Base-by-base conservation (phyloP, 2,329 filamentous ascomycete genomes). In the Madurella mycetomatis region DNA sequence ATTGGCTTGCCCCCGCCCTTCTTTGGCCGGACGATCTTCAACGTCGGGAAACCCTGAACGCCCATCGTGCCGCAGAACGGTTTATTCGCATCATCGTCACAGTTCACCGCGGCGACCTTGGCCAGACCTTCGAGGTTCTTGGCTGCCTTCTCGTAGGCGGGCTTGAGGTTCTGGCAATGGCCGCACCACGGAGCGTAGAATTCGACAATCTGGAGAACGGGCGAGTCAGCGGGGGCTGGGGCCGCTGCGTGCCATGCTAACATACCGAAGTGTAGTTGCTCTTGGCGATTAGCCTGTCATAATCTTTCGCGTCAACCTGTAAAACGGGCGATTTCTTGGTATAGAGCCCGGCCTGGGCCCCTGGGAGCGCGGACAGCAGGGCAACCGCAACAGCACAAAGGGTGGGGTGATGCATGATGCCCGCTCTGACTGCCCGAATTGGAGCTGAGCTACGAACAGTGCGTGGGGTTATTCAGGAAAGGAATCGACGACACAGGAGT, bases 131-230 rank as follows among this genome's bases (percentile, higher is more conserved):
- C 83, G 55, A 99, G 86, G 65, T 85, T 90, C 66, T 87, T 88
- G 64, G 94, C 94, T 1, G 86, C 92, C 72, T 96, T 96, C 72
- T 97, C 92, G 73, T 94, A 99, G 43, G 90, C 89, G 2, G 92
- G 92, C 74, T 96, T 92, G 66, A 99, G 86, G 73, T 88, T 96
- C 74, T 96, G 82, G 76, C 94, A 99, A 74, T 97, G 94, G 41
- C 92, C 94, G 67, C 94, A 97, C 92, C 92, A 97, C 19, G 92
- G 92, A 9, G 92, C 92, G 67, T 96, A 97, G 80, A 97, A 97
- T 73, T 92, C 90, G 69, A 84, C 74, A 44, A 84, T 80, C 80
- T 85, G 61, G 7, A 25, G 25, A 44, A 41, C 17, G 34, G n/a
- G 16, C 44, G 16, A 19, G 17, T 49, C 41, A 50, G 43, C 9